Base-by-base conservation (phyloP, 2,329 filamentous ascomycete species). In the Stemphylium beticola region DNA sequence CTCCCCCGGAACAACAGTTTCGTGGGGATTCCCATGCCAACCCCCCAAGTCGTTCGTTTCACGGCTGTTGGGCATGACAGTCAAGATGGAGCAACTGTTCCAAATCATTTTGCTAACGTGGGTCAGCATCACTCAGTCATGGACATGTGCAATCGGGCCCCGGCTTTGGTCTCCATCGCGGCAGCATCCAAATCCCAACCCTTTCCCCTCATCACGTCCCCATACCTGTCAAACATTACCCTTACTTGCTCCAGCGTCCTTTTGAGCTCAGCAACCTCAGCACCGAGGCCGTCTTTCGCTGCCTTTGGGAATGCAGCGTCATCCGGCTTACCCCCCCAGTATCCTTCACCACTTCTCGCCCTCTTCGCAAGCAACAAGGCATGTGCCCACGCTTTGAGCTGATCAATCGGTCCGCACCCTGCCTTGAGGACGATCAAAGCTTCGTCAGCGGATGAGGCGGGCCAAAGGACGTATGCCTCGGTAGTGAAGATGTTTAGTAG, bases 171-270 rank as follows among this genome's bases (percentile, higher is more conserved):
- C 77, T 92, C 89, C 63, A 93, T 76, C 5, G 85, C 87, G 34
- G 81, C 81, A 45, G 80, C 80, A 51, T 85, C 77, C 41, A 90
- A 63, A 74, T 92, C 84, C 90, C 90, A 93, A 0, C 89, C 89
- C 29, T 66, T 76, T 31, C 71, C 70, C 53, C 62, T 67, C 49
- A 87, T 57, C 57, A 74, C 60, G 57, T 73, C 57, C 47, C 76
- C 53, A 78, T 79, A 71, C 67, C 74, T 62, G 59, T 76, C 69
- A 68, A 88, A 84, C 42, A 79, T 74, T 9, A 67, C 66, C 7
- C 64, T 63, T 8, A 75, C 66, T 37, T 75, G 62, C 41, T 74
- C 71, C 55, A 82, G 63, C 41, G 77, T 75, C 39, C 65, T 58
- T 52, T 75, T 63, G 44, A 77, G 60, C 55, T 77, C 76, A 67